Evolutionary conservation across 1,284 basidiomycete genomes (phyloP).

Genomic region (Xerocomus minutiporus): DNA sequence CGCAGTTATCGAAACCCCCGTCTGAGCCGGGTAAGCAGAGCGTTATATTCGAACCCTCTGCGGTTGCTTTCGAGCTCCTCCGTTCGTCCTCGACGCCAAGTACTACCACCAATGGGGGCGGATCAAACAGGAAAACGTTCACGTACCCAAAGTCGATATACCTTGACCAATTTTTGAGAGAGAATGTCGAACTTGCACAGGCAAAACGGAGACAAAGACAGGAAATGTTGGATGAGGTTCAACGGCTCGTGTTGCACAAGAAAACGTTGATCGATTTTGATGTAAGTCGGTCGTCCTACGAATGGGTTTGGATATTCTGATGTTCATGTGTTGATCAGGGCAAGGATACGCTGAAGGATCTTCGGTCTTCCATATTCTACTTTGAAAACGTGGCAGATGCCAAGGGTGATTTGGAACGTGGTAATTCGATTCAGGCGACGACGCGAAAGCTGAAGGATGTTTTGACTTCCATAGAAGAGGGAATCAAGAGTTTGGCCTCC

Average conservation of each 20-base stretch:
- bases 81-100: slow-evolving; percentile 10
- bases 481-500: slow-evolving; percentile 46
- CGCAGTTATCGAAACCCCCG: slow-evolving; percentile 39
- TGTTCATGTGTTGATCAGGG: slow-evolving; percentile 37
- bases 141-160: slow-evolving; percentile 60
- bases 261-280: slow-evolving; percentile 48
- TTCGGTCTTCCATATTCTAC: slow-evolving; percentile 60
- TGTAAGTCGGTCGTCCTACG: slow-evolving; percentile 37
- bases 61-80: slow-evolving; percentile 56
- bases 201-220: slow-evolving; percentile 43
- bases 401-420: slow-evolving; percentile 44
- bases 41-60: slow-evolving; percentile 57
- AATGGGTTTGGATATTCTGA: not conserved
- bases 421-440: slow-evolving; percentile 40
- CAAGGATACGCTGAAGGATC: slow-evolving; percentile 54
- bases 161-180: slow-evolving; percentile 64
- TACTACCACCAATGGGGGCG: slow-evolving; percentile 18
- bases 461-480: slow-evolving; percentile 47
- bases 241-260: slow-evolving; percentile 43
- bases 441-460: slow-evolving; percentile 48
- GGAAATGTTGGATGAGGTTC: slow-evolving; percentile 46
- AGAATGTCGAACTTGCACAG: slow-evolving; percentile 50
- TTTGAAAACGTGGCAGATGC: slow-evolving; percentile 60
- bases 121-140: slow-evolving; percentile 44
- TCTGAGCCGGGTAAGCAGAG: slow-evolving; percentile 36